Percentiles rank a stretch among this genome's conserved stretches.
Evolutionary conservation across 345 rosid species (phyloP).

Genomic region (Zanthoxylum bungeanum): DNA sequence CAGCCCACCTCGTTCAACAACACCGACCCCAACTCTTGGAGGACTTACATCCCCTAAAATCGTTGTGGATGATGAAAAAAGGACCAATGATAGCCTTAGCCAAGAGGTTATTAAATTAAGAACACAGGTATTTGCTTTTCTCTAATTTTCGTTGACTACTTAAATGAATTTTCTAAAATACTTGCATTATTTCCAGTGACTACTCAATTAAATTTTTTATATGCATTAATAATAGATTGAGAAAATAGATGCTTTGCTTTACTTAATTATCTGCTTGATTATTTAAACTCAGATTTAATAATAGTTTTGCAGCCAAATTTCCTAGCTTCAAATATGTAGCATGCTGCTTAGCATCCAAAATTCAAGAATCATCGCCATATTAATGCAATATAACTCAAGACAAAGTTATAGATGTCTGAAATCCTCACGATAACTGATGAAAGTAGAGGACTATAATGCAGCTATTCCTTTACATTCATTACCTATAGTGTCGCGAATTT

Average conservation of each 20-base stretch:
- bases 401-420: no score
- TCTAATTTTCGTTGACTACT: neutral
- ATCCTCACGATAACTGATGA: neutral
- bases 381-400: neutral
- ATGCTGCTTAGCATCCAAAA: neutral
- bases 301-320: neutral
- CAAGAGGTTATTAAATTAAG: conserved; percentile 88
- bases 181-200: neutral
- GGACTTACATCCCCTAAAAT: conserved; percentile 86
- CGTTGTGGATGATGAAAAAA: conserved; percentile 66
- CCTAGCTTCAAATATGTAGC: neutral
- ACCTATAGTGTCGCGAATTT: neutral
- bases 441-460: neutral
- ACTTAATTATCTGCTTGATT: neutral
- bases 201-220: neutral
- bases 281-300: no score
- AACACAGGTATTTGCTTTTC: conserved; percentile 60
- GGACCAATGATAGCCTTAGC: conserved; percentile 70
- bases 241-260: neutral
- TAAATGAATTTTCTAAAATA: neutral
- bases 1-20: conserved; percentile 97
- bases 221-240: neutral
- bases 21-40: conserved; percentile 92
- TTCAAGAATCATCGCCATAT: neutral
- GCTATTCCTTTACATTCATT: neutral